phyloP scores from a whole-genome alignment of 2,329 filamentous ascomycete genomes.

The Penicillium sp. region DNA sequence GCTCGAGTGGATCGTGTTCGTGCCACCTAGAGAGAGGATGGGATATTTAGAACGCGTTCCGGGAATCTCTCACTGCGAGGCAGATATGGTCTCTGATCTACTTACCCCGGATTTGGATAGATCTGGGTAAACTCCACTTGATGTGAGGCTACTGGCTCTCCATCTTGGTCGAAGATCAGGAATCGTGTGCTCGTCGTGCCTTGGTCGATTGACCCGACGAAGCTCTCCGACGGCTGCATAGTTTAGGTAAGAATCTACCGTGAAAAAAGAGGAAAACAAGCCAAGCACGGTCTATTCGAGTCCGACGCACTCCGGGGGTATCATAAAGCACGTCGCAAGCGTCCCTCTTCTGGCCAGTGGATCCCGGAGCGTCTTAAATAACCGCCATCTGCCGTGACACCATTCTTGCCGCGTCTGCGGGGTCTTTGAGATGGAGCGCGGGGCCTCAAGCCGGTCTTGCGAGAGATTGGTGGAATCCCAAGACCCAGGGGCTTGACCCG shows the following conservation, averaged over 20 bases:
- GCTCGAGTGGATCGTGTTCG: constrained; percentile 76
- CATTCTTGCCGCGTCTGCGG: constrained; percentile 5
- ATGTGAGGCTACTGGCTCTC: constrained; percentile 74
- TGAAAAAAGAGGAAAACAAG: neutral
- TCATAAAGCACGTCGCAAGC: too few relatives aligned
- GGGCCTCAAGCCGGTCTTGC: neutral
- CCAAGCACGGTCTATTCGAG: neutral
- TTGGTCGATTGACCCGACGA: constrained; percentile 84
- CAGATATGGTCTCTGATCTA: too few relatives aligned
- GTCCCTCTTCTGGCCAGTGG: too few relatives aligned
- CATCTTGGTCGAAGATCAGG: constrained; percentile 78
- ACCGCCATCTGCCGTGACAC: constrained; percentile 3
- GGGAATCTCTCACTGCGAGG: too few relatives aligned
- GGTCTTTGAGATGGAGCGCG: too few relatives aligned
- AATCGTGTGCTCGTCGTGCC: constrained; percentile 87
- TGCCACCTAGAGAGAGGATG: constrained; percentile 67
- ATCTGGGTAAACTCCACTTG: constrained; percentile 83
- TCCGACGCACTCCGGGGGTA: too few relatives aligned
- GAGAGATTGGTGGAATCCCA: constrained; percentile 10
- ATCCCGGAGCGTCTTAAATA: constrained; percentile 12
- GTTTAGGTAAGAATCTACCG: neutral
- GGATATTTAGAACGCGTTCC: neutral
- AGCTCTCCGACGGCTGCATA: constrained; percentile 42
- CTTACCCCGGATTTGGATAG: constrained; percentile 79
- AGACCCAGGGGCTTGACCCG: neutral